Evolutionary conservation across 345 rosid species (phyloP).

Genomic region (Rhodomyrtus tomentosa): DNA sequence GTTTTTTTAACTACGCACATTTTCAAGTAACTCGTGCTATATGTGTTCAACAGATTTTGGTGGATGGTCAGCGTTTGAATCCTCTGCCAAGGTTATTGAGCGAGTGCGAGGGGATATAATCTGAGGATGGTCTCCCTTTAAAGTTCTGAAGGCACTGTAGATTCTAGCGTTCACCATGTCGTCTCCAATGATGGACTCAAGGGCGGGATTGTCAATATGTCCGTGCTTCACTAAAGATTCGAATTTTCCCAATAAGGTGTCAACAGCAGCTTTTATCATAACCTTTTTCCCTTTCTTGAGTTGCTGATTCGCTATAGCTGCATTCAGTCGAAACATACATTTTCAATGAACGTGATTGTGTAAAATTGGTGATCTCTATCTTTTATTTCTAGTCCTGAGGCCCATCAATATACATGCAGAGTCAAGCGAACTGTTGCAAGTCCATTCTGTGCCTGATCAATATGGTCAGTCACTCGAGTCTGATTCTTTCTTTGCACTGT

Average conservation of each 20-base stretch:
- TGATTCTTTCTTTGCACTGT: background rate
- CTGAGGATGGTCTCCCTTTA: background rate
- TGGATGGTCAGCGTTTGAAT: background rate
- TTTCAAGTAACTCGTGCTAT: background rate
- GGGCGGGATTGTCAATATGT: conserved; percentile 11
- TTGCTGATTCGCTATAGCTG: background rate
- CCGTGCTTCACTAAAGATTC: conserved; percentile 12
- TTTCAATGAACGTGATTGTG: background rate
- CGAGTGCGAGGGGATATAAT: background rate
- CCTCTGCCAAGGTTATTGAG: background rate
- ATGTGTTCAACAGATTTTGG: background rate
- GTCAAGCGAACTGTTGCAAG: conserved; percentile 25
- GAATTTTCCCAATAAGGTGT: conserved; percentile 15
- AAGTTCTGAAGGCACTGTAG: background rate
- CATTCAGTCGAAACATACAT: background rate
- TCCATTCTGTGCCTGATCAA: conserved; percentile 14
- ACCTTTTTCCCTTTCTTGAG: background rate
- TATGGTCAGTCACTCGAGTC: conserved; percentile 17
- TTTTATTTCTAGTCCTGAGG: background rate
- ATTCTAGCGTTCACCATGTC: conserved; percentile 9
- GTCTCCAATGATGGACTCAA: conserved; percentile 15
- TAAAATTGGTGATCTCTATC: background rate
- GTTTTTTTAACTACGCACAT: background rate
- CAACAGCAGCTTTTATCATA: background rate
- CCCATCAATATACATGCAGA: conserved; percentile 3